A percentile compares a stretch with the other conserved stretches of the same genome.
These are phyloP conservation scores for Aureobasidium pullulans DNA, from an alignment of 2,329 filamentous ascomycete species.

Conservation along the genomic window DNA sequence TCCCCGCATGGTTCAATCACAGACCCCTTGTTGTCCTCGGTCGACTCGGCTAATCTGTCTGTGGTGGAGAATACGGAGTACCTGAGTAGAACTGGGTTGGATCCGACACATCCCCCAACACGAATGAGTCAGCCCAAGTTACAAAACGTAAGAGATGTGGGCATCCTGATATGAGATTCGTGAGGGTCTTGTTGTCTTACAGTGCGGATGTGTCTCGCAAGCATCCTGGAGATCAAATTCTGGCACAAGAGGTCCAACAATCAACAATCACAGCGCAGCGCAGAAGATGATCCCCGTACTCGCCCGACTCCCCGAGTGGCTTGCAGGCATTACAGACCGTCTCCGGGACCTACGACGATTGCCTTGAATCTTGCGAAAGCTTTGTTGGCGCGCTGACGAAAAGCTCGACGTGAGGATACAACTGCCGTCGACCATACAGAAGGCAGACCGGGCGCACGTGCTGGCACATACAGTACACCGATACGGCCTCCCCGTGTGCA, in stretches of 20 bases:
- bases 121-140: neutral
- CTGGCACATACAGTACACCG: neutral
- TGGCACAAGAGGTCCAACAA: neutral
- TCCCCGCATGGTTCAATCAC: slow-evolving; percentile 3
- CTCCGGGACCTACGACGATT: neutral
- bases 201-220: neutral
- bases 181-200: no score
- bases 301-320: neutral
- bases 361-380: no score
- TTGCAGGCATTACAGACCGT: neutral
- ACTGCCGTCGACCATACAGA: neutral
- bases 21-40: neutral
- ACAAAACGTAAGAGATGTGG: neutral
- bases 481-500: no score
- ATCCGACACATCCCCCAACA: slow-evolving; percentile 6
- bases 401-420: neutral
- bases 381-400: no score
- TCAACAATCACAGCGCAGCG: neutral
- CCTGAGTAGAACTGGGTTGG: neutral
- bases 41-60: neutral
- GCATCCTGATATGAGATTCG: neutral
- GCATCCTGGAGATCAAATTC: neutral
- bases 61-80: neutral
- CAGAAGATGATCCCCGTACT: neutral
- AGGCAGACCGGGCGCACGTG: neutral